Percentiles rank a stretch among this genome's conserved stretches.
Evolutionary conservation across 208 protist species (phyloP).

Genomic region (Sergeia podlipaevii): DNA sequence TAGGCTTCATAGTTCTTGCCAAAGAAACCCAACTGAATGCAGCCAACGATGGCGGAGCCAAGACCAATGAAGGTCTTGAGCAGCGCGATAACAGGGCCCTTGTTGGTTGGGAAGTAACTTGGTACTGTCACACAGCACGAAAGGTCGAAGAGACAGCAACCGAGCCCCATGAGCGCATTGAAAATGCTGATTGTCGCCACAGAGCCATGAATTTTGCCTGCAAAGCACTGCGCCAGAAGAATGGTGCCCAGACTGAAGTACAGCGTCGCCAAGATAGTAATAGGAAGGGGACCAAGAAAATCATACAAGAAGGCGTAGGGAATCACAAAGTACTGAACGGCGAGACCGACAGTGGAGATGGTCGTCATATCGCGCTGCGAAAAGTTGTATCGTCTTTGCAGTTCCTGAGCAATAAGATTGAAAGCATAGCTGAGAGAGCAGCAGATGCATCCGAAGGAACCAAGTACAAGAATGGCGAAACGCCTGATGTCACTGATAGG

Average conservation of each 20-base stretch:
- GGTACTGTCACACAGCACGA: slow-evolving; percentile 40
- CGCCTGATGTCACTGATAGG: slow-evolving; percentile 33
- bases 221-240: slow-evolving; percentile 44
- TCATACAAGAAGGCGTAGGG: slow-evolving; percentile 52
- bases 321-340: slow-evolving; percentile 31
- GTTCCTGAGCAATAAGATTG: slow-evolving; percentile 32
- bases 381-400: slow-evolving; percentile 46
- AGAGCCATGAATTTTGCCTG: slow-evolving; percentile 28
- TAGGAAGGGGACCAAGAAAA: slow-evolving; percentile 35
- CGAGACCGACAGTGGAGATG: slow-evolving; percentile 40
- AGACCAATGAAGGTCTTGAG: slow-evolving; percentile 72
- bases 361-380: slow-evolving; percentile 47
- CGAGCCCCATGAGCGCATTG: slow-evolving; percentile 34
- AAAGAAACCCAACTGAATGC: slow-evolving; percentile 59
- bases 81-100: slow-evolving; percentile 48
- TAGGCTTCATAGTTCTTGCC: slow-evolving; percentile 12
- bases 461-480: slow-evolving; percentile 32
- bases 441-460: slow-evolving; percentile 31
- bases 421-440: slow-evolving; percentile 47
- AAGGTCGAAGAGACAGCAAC: slow-evolving; percentile 47
- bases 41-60: slow-evolving; percentile 49
- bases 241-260: slow-evolving; percentile 26
- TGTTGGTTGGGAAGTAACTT: slow-evolving; percentile 45
- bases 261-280: slow-evolving; percentile 23
- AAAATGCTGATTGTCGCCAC: slow-evolving; percentile 30